A percentile compares a stretch with the other conserved stretches of the same genome.
These are phyloP conservation scores for Cordyceps cicadae DNA, from an alignment of 2,329 filamentous ascomycete species.

Conservation along the genomic window DNA sequence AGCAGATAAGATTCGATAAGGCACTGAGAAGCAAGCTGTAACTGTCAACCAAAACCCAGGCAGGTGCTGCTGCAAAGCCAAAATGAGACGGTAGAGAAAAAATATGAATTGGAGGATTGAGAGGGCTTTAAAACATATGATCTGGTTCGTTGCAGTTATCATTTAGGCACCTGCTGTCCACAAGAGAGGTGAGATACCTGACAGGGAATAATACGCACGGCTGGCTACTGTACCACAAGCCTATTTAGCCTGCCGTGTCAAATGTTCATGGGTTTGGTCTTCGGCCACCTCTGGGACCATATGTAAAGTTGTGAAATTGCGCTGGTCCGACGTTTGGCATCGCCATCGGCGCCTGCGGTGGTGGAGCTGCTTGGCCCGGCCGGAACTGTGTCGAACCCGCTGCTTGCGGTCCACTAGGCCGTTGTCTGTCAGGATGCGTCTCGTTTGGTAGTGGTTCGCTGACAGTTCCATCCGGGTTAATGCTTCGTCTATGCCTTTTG, in stretches of 20 bases:
- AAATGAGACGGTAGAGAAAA: too few relatives aligned
- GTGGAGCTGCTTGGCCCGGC: slow-evolving; percentile 18
- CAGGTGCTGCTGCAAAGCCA: too few relatives aligned
- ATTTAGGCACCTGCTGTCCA: too few relatives aligned
- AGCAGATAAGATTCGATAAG: background rate
- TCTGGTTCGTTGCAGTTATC: too few relatives aligned
- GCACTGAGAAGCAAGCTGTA: background rate
- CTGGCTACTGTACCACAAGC: too few relatives aligned
- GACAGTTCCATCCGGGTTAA: background rate
- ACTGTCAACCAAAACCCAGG: too few relatives aligned
- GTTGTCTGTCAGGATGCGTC: background rate
- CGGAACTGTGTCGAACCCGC: slow-evolving; percentile 23
- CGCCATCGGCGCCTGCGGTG: slow-evolving; percentile 18
- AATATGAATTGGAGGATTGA: too few relatives aligned
- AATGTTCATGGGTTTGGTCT: slow-evolving; percentile 7
- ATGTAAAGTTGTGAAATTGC: slow-evolving; percentile 23
- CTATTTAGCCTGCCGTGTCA: too few relatives aligned
- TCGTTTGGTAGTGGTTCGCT: background rate
- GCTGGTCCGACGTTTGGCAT: slow-evolving; percentile 22
- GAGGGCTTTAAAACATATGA: too few relatives aligned
- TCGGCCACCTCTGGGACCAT: slow-evolving; percentile 23
- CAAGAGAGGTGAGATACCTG: too few relatives aligned
- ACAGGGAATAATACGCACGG: too few relatives aligned
- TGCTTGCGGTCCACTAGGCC: slow-evolving; percentile 11
- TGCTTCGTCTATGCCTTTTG: background rate